Percentiles rank a stretch among this genome's conserved stretches.
Evolutionary conservation across 352 stramenopile species (phyloP).

Genomic region (Phytophthora hibernalis): DNA sequence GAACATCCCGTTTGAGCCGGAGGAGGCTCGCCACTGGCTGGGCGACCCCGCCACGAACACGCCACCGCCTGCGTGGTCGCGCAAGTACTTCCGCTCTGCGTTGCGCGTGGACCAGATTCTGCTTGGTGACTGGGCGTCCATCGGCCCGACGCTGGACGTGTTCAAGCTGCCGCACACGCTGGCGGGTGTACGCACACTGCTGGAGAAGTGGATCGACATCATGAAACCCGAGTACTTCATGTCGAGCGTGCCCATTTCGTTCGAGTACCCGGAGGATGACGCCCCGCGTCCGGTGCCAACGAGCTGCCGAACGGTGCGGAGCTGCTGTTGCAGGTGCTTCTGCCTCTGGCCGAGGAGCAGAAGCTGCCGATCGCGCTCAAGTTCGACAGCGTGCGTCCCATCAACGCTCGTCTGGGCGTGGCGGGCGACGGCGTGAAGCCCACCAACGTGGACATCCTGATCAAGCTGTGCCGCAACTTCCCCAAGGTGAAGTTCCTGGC

Average conservation of each 20-base stretch:
- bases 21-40: constrained; percentile 66
- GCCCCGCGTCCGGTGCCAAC: constrained; percentile 13
- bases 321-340: constrained; percentile 89
- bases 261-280: constrained; percentile 68
- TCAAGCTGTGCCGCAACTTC: constrained; percentile 87
- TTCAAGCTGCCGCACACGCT: constrained; percentile 72
- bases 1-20: constrained; percentile 92
- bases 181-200: constrained; percentile 79
- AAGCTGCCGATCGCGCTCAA: constrained; percentile 94
- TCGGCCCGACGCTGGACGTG: constrained; percentile 68
- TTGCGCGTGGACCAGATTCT: constrained; percentile 93
- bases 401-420: constrained; percentile 84
- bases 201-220: constrained; percentile 92
- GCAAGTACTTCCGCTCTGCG: constrained; percentile 88
- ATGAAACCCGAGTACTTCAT: constrained; percentile 96
- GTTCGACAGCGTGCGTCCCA: constrained; percentile 90
- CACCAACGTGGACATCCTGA: constrained; percentile 87
- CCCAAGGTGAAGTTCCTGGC: constrained; percentile 94
- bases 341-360: constrained; percentile 89
- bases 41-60: constrained; percentile 48
- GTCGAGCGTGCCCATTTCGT: constrained; percentile 93
- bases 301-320: constrained; percentile 51
- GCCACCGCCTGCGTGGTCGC: constrained; percentile 56
- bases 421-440: constrained; percentile 94
- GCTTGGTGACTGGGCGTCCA: constrained; percentile 81